Evolutionary conservation across 352 stramenopile genomes (phyloP), one percentile per base, ranked within the genome.

Genomic region (Phytophthora sp.): DNA sequence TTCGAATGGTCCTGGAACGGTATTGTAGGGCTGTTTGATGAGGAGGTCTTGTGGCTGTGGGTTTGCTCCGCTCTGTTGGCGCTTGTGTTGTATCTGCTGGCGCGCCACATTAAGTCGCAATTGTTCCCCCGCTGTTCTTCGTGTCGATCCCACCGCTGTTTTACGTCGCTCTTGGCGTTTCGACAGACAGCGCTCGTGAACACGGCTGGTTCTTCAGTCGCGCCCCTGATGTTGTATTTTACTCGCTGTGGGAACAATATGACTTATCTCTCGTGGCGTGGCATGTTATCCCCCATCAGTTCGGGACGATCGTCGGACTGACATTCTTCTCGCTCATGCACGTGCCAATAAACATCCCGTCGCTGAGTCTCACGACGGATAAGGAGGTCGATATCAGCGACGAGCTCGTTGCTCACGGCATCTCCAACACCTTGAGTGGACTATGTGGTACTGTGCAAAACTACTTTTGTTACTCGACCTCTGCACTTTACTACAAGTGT

Each of bases 291-390:
- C 82, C 84, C 0, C 88, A 87, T 58, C 84, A 93, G 43, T 69
- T 78, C 13, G 81, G 82, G 27, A 93, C 84, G 20, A 86, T 98
- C 43, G 26, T 98, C 1, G 87, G 89, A 0, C 77, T 98, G 32
- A 91, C 87, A 12, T 77, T 97, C 38, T 99, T 98, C 73, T 97
- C 88, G 42, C 77, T 98, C 39, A 97, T 98, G 80, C 91, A 98
- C 70, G 95, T 98, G 31, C 95, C 95, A 0, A 98, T 99, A 50
- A 98, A 98, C 62, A 98, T 98, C 61, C 94, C 96, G 43, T 94
- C 86, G 10, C 69, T 97, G 24, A 89, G 83, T 62, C 73, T 96
- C 37, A 92, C 87, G 4, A 94, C 82, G 1, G 84, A 87, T 62
- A 81, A 82, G 30, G 92, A 98, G 65, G 81, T 84, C 41, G 90